Evolutionary conservation across 2,329 filamentous ascomycete genomes (phyloP).

Genomic region (Lomentospora prolificans): DNA sequence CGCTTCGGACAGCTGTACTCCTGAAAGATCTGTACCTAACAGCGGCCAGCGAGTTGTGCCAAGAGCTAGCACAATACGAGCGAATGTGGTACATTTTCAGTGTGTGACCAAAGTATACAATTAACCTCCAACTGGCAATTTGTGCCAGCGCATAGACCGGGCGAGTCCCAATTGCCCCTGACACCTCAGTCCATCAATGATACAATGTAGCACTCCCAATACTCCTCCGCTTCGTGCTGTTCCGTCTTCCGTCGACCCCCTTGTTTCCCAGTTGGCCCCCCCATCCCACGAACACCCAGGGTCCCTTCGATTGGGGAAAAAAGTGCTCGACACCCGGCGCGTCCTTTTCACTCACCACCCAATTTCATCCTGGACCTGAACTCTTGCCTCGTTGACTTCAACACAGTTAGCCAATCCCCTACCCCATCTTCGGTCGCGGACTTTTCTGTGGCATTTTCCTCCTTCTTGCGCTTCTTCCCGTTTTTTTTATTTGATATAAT

Average conservation of each 20-base stretch:
- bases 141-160: conserved; percentile 1
- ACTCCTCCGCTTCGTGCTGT: not conserved
- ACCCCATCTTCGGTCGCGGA: not conserved
- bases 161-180: not conserved
- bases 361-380: not conserved
- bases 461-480: not conserved
- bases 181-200: not conserved
- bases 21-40: no score
- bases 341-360: conserved; percentile 1
- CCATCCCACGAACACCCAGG: conserved; percentile 1
- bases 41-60: no score
- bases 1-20: no score
- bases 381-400: not conserved
- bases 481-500: conserved; percentile 6
- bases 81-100: no score
- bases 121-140: not conserved
- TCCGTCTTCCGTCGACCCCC: conserved; percentile 1
- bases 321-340: not conserved
- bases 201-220: not conserved
- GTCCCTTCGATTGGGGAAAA: conserved; percentile 2
- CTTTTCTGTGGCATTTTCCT: conserved; percentile 1
- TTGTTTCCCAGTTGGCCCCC: not conserved
- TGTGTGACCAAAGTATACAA: not conserved
- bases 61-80: no score
- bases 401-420: not conserved